These are phyloP conservation scores for Caryocar brasiliense DNA, from an alignment of 441 rosid species.

Conservation along the genomic window DNA sequence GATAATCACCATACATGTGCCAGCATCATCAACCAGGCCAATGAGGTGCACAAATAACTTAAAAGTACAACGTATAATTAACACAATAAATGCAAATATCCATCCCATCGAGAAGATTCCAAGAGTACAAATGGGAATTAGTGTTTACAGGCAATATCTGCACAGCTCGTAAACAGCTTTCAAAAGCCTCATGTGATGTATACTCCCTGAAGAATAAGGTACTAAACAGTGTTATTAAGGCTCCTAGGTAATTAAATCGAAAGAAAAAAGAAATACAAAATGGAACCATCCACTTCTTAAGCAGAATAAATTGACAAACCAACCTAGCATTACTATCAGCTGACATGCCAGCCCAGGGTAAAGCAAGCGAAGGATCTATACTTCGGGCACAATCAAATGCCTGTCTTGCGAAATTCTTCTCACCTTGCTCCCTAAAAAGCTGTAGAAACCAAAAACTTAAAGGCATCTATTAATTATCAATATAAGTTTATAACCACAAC, in stretches of 20 bases:
- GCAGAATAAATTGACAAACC: slow-evolving; percentile 7
- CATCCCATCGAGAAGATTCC: background rate
- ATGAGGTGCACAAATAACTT: no score
- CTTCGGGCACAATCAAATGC: slow-evolving; percentile 97
- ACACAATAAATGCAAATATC: slow-evolving; percentile 4
- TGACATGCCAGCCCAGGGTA: slow-evolving; percentile 98
- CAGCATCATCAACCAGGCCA: background rate
- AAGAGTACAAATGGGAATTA: slow-evolving; percentile 1
- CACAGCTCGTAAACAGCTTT: slow-evolving; percentile 86
- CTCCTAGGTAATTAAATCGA: background rate
- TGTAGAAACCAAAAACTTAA: slow-evolving; percentile 25
- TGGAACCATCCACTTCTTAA: background rate
- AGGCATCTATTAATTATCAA: background rate
- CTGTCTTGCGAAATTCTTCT: slow-evolving; percentile 64
- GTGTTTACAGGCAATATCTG: slow-evolving; percentile 72
- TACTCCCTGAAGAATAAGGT: slow-evolving; percentile 41
- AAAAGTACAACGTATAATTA: no score
- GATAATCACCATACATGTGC: no score
- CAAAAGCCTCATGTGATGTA: slow-evolving; percentile 65
- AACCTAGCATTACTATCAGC: slow-evolving; percentile 70
- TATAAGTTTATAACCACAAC: background rate
- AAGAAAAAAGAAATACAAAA: background rate
- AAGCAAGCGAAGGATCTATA: slow-evolving; percentile 89
- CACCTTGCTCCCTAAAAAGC: slow-evolving; percentile 63
- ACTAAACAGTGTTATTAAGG: slow-evolving; percentile 12